Conservation (phyloP, 2,329 filamentous ascomycete species). For the Paecilomyces sp. region DNA sequence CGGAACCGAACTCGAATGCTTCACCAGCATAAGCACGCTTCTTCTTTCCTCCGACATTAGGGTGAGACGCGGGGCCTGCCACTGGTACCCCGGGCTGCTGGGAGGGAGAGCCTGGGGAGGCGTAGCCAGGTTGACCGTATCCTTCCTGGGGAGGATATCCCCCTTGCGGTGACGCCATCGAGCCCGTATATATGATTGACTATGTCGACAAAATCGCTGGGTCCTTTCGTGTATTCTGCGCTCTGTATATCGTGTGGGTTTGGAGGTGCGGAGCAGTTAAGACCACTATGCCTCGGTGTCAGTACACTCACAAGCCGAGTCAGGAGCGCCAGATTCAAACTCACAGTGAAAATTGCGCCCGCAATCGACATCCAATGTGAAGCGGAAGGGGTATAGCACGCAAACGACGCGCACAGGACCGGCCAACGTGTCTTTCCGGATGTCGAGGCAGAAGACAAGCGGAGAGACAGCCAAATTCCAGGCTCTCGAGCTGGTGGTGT, state of each 20-base stretch:
- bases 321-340: background rate
- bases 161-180: slow-evolving; percentile 46
- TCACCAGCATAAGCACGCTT: slow-evolving; percentile 92
- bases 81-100: slow-evolving; percentile 21
- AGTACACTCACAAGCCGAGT: slow-evolving; percentile 11
- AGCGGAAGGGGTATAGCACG: slow-evolving; percentile 1
- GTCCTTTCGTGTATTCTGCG: background rate
- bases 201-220: background rate
- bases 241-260: background rate
- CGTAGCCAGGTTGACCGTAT: slow-evolving; percentile 37
- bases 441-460: slow-evolving; percentile 11
- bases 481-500: slow-evolving; percentile 16
- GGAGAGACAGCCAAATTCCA: slow-evolving; percentile 8
- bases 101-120: slow-evolving; percentile 31
- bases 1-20: slow-evolving; percentile 85
- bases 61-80: slow-evolving; percentile 23
- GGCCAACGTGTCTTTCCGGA: slow-evolving; percentile 10
- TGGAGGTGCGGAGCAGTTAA: slow-evolving; percentile 9
- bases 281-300: slow-evolving; percentile 13
- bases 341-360: slow-evolving; percentile 3
- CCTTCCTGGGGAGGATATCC: slow-evolving; percentile 45
- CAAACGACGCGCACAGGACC: slow-evolving; percentile 6
- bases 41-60: slow-evolving; percentile 50
- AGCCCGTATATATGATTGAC: slow-evolving; percentile 4
- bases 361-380: background rate